These are phyloP conservation scores for Anisogramma anomala DNA, from an alignment of 2,329 filamentous ascomycete genomes.

Conservation along the genomic window DNA sequence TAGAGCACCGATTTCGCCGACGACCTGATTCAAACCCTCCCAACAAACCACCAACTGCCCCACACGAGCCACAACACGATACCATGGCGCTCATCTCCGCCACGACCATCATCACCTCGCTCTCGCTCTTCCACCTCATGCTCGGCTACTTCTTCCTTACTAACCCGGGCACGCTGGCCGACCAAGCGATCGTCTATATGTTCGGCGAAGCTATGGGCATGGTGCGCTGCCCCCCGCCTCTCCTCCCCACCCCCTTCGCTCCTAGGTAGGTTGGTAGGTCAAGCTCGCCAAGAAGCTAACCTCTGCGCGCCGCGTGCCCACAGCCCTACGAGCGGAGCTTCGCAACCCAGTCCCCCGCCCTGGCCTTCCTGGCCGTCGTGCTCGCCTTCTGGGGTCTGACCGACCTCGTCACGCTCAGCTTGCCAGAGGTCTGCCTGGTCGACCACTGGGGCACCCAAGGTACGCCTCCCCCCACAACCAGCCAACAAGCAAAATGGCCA, in stretches of 20 bases:
- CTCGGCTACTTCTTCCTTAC: slow-evolving; percentile 75
- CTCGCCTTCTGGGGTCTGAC: slow-evolving; percentile 49
- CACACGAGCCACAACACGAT: slow-evolving; percentile 11
- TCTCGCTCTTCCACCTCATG: slow-evolving; percentile 76
- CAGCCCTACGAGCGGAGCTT: slow-evolving; percentile 58
- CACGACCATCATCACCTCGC: slow-evolving; percentile 65
- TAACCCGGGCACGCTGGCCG: slow-evolving; percentile 57
- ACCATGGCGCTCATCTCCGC: slow-evolving; percentile 73
- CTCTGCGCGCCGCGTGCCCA: not conserved
- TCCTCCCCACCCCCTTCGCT: not conserved
- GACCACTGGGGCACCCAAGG: slow-evolving; percentile 58
- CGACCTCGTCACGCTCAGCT: slow-evolving; percentile 55
- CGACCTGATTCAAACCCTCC: not conserved
- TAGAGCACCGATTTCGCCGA: not conserved
- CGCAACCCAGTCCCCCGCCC: slow-evolving; percentile 54
- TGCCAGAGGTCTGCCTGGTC: slow-evolving; percentile 50
- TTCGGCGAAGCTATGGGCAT: slow-evolving; percentile 76
- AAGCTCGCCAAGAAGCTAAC: not conserved
- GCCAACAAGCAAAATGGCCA: too few relatives aligned
- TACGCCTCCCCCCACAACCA: slow-evolving; percentile 40
- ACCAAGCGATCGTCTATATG: slow-evolving; percentile 70
- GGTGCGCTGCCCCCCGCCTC: slow-evolving; percentile 39
- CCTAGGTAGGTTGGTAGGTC: not conserved
- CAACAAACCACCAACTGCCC: not conserved
- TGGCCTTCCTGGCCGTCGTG: slow-evolving; percentile 61